These are phyloP conservation scores for Pichia californica DNA, from an alignment of 805 yeast species.

Conservation along the genomic window DNA sequence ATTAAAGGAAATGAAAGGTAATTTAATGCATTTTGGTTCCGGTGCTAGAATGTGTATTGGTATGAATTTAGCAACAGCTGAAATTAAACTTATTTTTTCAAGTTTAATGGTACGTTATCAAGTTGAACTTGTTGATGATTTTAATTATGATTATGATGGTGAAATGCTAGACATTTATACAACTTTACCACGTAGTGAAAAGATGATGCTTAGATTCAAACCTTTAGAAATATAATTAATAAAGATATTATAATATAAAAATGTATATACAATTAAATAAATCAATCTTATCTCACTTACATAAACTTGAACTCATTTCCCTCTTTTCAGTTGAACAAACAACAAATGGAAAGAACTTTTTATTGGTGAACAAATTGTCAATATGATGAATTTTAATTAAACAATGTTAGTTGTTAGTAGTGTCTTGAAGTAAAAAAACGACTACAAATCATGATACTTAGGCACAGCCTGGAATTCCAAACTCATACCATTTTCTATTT, in stretches of 20 bases:
- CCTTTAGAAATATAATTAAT: not conserved
- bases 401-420: too few relatives aligned
- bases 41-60: constrained; percentile 75
- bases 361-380: too few relatives aligned
- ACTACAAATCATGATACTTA: too few relatives aligned
- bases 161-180: constrained; percentile 29
- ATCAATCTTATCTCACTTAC: too few relatives aligned
- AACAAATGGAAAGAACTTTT: too few relatives aligned
- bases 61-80: constrained; percentile 58
- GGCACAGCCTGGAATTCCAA: too few relatives aligned
- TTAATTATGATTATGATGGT: constrained; percentile 21
- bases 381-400: too few relatives aligned
- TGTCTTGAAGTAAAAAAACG: too few relatives aligned
- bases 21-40: constrained; percentile 64
- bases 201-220: constrained; percentile 11
- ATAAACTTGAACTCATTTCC: too few relatives aligned
- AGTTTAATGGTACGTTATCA: constrained; percentile 45
- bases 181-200: constrained; percentile 22
- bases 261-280: too few relatives aligned
- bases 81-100: constrained; percentile 53
- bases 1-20: constrained; percentile 39
- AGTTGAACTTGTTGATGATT: constrained; percentile 19
- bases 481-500: too few relatives aligned
- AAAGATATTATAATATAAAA: not conserved
- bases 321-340: too few relatives aligned